phyloP scores from a whole-genome alignment of 129 eudicot species.

The Flaveria ramosissima region DNA sequence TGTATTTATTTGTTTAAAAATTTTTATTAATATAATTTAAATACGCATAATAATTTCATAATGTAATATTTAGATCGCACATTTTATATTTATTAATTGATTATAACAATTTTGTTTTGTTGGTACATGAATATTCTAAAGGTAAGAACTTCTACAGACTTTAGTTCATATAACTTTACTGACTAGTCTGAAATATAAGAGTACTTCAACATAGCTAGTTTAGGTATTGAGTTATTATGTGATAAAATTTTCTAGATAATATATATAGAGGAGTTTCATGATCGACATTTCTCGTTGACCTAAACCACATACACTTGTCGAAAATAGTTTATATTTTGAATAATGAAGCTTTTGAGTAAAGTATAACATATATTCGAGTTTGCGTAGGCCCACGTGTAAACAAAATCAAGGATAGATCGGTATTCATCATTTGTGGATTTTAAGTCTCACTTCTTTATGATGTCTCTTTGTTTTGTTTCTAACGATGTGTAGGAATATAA shows the following conservation, averaged over 20 bases:
- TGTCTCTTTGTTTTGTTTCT: conserved; percentile 11
- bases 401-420: neutral
- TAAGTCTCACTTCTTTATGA: neutral
- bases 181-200: neutral
- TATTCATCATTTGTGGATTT: neutral
- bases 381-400: neutral
- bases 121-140: neutral
- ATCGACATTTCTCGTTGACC: neutral
- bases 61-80: neutral
- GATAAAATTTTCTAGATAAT: neutral
- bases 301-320: neutral
- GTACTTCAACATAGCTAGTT: neutral
- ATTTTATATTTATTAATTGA: neutral
- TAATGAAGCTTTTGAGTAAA: neutral
- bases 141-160: neutral
- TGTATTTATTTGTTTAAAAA: neutral
- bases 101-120: neutral
- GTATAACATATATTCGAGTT: neutral
- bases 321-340: neutral
- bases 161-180: neutral
- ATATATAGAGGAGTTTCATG: too few relatives aligned
- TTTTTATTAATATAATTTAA: neutral
- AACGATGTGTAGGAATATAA: neutral
- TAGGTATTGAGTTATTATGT: neutral
- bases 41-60: neutral